Conservation (phyloP, 768 basidiomycete species). For the Asterophora lycoperdoides region DNA sequence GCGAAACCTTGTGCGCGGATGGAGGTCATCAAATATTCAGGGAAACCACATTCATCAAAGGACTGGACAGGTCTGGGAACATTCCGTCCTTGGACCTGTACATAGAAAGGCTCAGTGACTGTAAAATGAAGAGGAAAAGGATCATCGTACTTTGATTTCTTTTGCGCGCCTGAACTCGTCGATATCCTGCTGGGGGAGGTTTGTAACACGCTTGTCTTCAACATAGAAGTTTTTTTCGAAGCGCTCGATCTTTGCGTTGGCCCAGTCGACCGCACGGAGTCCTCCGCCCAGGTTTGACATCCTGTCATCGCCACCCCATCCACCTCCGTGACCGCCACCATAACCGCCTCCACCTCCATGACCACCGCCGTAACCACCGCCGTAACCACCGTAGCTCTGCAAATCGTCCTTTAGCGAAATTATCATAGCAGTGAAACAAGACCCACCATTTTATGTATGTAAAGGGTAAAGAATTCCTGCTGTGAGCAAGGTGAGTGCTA, state of each 20-base stretch:
- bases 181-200: slow-evolving; percentile 78
- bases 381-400: slow-evolving; percentile 43
- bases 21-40: slow-evolving; percentile 91
- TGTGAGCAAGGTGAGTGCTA: slow-evolving; percentile 18
- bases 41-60: slow-evolving; percentile 95
- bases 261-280: slow-evolving; percentile 85
- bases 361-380: slow-evolving; percentile 34
- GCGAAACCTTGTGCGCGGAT: slow-evolving; percentile 93
- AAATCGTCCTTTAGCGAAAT: slow-evolving; percentile 1
- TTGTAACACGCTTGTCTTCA: slow-evolving; percentile 81
- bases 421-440: neutral
- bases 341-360: slow-evolving; percentile 34
- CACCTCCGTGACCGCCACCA: slow-evolving; percentile 47
- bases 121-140: neutral
- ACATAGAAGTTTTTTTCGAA: slow-evolving; percentile 99
- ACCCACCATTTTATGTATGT: slow-evolving; percentile 27
- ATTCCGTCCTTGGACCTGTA: slow-evolving; percentile 78
- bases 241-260: slow-evolving; percentile 59
- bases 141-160: slow-evolving; percentile 72
- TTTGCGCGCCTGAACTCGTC: slow-evolving; percentile 80
- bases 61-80: slow-evolving; percentile 86
- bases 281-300: slow-evolving; percentile 82
- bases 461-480: slow-evolving; percentile 11
- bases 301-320: slow-evolving; percentile 58
- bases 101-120: slow-evolving; percentile 1